Conservation (phyloP, 345 rosid genomes). For the Sisymbrium irio region DNA sequence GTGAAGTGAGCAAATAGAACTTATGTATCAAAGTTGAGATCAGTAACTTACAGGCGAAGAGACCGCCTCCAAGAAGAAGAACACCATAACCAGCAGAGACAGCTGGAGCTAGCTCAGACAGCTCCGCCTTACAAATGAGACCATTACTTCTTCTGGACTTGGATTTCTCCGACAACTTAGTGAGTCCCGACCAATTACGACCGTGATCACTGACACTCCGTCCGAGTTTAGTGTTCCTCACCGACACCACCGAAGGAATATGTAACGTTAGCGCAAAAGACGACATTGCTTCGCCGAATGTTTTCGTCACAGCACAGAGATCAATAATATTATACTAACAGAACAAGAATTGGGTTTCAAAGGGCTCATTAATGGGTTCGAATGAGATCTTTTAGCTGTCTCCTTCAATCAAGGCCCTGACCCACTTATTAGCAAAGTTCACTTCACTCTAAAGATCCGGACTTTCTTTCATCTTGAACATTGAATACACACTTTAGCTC, state of each 20-base stretch:
- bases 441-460: background rate
- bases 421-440: background rate
- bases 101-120: conserved; percentile 59
- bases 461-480: background rate
- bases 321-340: background rate
- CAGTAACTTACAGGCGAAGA: conserved; percentile 64
- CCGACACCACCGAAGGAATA: conserved; percentile 20
- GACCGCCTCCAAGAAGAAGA: conserved; percentile 70
- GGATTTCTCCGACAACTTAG: conserved; percentile 21
- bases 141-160: conserved; percentile 16
- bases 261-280: conserved; percentile 19
- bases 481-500: no score
- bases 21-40: background rate
- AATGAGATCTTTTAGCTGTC: background rate
- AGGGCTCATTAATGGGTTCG: background rate
- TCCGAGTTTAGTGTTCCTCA: conserved; percentile 19
- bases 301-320: background rate
- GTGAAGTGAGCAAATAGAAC: background rate
- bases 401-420: background rate
- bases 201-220: background rate
- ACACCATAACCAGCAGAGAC: conserved; percentile 67
- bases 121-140: conserved; percentile 50
- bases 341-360: background rate
- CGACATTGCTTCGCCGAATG: conserved; percentile 24
- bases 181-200: conserved; percentile 21